A percentile compares a stretch with the other conserved stretches of the same genome.
phyloP scores from a whole-genome alignment of 257 asterid species.

The Ilex aquifolium region DNA sequence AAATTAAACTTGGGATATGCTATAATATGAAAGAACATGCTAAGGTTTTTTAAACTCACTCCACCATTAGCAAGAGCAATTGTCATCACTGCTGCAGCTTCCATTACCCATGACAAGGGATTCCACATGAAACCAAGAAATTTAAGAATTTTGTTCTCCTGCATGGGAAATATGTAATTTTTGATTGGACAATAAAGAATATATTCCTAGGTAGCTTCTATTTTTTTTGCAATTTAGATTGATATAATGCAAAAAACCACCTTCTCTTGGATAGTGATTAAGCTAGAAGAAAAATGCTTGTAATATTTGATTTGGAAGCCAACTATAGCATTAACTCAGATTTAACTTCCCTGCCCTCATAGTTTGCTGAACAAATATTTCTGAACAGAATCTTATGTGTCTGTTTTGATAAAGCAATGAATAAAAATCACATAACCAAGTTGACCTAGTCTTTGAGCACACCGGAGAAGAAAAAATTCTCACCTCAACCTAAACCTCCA shows the following conservation, averaged over 20 bases:
- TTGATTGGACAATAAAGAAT: not conserved
- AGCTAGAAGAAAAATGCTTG: not conserved
- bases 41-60: slow-evolving; percentile 17
- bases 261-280: not conserved
- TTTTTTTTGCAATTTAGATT: not conserved
- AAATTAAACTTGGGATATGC: not conserved
- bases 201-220: not conserved
- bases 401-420: too few relatives aligned
- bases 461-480: too few relatives aligned
- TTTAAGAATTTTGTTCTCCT: slow-evolving; percentile 23
- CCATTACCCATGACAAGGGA: slow-evolving; percentile 31
- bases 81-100: slow-evolving; percentile 23
- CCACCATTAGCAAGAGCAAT: slow-evolving; percentile 22
- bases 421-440: too few relatives aligned
- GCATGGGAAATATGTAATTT: not conserved
- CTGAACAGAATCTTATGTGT: too few relatives aligned
- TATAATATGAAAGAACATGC: not conserved
- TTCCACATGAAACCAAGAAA: slow-evolving; percentile 31
- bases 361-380: too few relatives aligned
- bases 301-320: too few relatives aligned
- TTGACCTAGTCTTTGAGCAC: too few relatives aligned
- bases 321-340: too few relatives aligned
- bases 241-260: not conserved
- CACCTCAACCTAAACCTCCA: too few relatives aligned
- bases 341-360: too few relatives aligned